phyloP scores from a whole-genome alignment of 805 yeast genomes.

The Kuraishia borneana region DNA sequence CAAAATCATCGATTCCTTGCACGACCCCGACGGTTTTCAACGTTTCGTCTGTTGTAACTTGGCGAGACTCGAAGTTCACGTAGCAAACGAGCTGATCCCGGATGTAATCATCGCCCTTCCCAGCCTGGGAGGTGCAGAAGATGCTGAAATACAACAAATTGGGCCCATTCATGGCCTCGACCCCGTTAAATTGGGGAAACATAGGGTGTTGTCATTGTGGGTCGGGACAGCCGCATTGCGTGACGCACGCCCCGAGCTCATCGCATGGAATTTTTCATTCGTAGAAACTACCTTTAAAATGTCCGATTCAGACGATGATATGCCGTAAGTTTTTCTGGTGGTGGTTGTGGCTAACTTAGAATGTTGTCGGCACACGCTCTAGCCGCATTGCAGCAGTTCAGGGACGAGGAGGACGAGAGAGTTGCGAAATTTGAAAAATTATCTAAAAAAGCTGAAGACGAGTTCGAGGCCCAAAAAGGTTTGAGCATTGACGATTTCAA shows the following conservation, averaged over 20 bases:
- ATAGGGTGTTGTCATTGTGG: too few species aligned
- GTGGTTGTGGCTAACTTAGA: constrained; percentile 8
- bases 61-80: background rate
- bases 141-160: background rate
- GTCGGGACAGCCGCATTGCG: too few species aligned
- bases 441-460: constrained; percentile 45
- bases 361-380: constrained; percentile 36
- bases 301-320: background rate
- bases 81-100: background rate
- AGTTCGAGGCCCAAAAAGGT: constrained; percentile 19
- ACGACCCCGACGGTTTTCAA: constrained; percentile 2
- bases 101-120: background rate
- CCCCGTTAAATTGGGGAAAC: too few species aligned
- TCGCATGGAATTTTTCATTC: too few species aligned
- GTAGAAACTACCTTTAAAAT: background rate
- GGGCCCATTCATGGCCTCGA: too few species aligned
- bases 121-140: background rate
- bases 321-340: background rate
- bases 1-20: constrained; percentile 3
- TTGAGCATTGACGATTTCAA: constrained; percentile 56
- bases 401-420: constrained; percentile 48
- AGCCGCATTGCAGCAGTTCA: constrained; percentile 55
- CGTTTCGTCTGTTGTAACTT: background rate
- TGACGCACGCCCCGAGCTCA: too few species aligned
- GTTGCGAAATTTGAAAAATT: constrained; percentile 44